A percentile compares a stretch with the other conserved stretches of the same genome.
Conservation (phyloP, 108 stramenopile species). For the Heterococcus sp. region DNA sequence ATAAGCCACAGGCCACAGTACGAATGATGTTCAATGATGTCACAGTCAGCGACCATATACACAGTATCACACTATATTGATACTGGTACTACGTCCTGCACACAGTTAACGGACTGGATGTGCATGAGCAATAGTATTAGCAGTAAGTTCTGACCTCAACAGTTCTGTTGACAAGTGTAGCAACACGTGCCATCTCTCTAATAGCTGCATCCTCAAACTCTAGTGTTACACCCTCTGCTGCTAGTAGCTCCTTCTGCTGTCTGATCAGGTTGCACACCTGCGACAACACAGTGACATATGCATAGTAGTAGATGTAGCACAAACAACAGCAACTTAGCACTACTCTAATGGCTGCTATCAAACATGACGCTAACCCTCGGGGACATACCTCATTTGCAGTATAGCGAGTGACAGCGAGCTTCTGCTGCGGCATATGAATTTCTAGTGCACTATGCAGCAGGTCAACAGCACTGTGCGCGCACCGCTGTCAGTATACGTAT, state of each 20-base stretch:
- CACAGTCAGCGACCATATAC: not conserved
- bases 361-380: too few species aligned
- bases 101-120: too few species aligned
- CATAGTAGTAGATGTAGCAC: not conserved
- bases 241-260: constrained; percentile 89
- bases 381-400: too few species aligned
- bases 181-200: constrained; percentile 89
- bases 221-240: constrained; percentile 82
- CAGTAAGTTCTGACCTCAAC: constrained; percentile 62
- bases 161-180: constrained; percentile 85
- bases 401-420: too few species aligned
- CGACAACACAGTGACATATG: not conserved
- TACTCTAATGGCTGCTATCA: too few species aligned
- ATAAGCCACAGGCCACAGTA: not conserved
- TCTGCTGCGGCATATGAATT: too few species aligned
- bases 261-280: constrained; percentile 77
- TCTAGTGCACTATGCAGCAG: not conserved
- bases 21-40: not conserved
- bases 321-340: too few species aligned
- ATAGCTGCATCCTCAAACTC: constrained; percentile 91
- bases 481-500: not conserved
- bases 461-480: not conserved
- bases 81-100: too few species aligned
- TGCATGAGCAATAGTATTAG: too few species aligned
- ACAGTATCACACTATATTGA: not conserved